Evolutionary conservation across 108 stramenopile genomes (phyloP), one percentile per base, ranked within the genome.

Genomic region (Pseudonitzschia multiseries): DNA sequence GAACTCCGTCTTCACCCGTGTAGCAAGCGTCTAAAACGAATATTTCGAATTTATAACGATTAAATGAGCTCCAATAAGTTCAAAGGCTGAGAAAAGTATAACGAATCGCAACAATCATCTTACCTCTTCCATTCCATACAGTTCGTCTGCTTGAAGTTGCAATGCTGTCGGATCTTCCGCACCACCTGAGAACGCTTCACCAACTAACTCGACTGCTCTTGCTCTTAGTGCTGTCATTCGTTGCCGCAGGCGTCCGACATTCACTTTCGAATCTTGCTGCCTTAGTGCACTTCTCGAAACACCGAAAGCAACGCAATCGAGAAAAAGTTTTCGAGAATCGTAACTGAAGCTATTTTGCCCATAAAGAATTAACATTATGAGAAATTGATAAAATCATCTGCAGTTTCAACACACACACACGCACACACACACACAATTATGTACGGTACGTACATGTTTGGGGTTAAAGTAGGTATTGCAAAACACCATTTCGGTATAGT

Each of bases 121-220:
- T 63, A 63, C 65, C 42, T 85, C 84, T 74, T 85, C 84, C 81
- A 85, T 79, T 52, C 80, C 81, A 54, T 85, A 85, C 9, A 85
- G 71, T 50, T 85, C 84, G 48, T 85, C 84, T 24, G 84, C 84
- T 56, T 85, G 84, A 8, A 85, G 65, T 28, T 85, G 84, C 24
- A 85, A 54, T 5, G 84, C 84, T 46, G 81, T 85, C 0, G 84
- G 84, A 53, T 85, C 84, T 53, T 82, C 84, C 15, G 81, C 84
- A 10, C 78, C 84, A n/a, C 75, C 84, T 56, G 78, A 79, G 66
- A 85, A 85, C 24, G 84, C 84, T 57, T 85, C 84, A 40, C 78
- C 78, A 4, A 85, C 75, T 22, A 85, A 65, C 44, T 81, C 84
- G 8, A 85, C 81, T 22, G 84, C 84, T 60, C 84, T 74, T 46